Conservation (phyloP, 768 basidiomycete species). For the Sistotremastrum niveocremeum region DNA sequence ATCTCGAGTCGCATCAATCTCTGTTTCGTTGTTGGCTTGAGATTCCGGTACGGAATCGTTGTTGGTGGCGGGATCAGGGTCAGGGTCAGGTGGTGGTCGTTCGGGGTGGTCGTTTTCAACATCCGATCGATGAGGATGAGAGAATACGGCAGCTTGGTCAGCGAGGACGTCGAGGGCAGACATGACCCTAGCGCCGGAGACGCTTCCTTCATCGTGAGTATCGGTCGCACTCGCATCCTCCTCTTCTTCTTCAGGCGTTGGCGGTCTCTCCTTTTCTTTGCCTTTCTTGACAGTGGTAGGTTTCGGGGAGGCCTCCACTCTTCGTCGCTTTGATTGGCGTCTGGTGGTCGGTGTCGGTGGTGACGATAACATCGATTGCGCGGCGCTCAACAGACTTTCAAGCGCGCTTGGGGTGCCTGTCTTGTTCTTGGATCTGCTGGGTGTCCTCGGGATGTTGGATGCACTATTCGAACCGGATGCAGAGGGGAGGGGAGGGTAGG, state of each 20-base stretch:
- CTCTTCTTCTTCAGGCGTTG: too few species aligned
- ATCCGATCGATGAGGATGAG: constrained; percentile 18
- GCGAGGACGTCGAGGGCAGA: constrained; percentile 60
- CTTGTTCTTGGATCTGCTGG: constrained; percentile 5
- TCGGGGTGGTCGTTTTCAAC: constrained; percentile 14
- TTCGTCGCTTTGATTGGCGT: constrained; percentile 28
- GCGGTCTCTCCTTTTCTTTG: neutral
- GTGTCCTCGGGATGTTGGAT: constrained; percentile 9
- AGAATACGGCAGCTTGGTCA: constrained; percentile 52
- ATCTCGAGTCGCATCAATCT: constrained; percentile 8
- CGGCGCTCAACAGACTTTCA: constrained; percentile 48
- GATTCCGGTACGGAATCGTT: neutral
- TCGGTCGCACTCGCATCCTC: too few species aligned
- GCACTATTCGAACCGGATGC: constrained; percentile 1
- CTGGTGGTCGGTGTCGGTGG: constrained; percentile 18
- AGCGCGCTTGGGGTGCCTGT: constrained; percentile 25
- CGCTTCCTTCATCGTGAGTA: too few species aligned
- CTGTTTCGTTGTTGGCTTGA: constrained; percentile 12
- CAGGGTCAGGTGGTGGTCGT: constrained; percentile 4
- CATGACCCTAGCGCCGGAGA: constrained; percentile 17
- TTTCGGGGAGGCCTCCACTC: neutral
- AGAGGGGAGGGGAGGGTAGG: neutral
- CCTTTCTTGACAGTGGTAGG: neutral
- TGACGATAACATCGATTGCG: constrained; percentile 39
- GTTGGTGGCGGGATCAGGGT: neutral